Percentiles rank a stretch among this genome's conserved stretches.
These are phyloP conservation scores for Suillus ampliporus DNA, from an alignment of 768 basidiomycete species.

Conservation along the genomic window DNA sequence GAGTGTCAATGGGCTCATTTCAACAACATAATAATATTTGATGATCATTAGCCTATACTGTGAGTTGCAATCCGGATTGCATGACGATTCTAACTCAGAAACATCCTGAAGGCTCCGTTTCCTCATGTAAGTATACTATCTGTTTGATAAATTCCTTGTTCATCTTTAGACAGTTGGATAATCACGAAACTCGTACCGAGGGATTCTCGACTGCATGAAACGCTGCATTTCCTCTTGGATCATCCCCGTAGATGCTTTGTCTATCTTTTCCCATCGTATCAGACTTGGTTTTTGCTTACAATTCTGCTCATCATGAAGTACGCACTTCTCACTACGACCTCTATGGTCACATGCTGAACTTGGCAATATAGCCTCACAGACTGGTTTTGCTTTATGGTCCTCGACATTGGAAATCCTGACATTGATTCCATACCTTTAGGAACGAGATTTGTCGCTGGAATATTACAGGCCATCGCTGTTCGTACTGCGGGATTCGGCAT, in stretches of 20 bases:
- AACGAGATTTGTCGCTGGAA: slow-evolving; percentile 70
- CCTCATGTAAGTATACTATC: slow-evolving; percentile 64
- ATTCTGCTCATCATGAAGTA: slow-evolving; percentile 76
- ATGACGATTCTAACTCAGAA: background rate
- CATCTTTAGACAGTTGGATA: slow-evolving; percentile 64
- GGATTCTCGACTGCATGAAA: slow-evolving; percentile 70
- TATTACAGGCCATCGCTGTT: slow-evolving; percentile 82
- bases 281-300: slow-evolving; percentile 88
- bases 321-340: slow-evolving; percentile 25
- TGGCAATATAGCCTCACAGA: slow-evolving; percentile 63
- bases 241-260: slow-evolving; percentile 93
- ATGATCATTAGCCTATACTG: slow-evolving; percentile 76
- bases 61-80: slow-evolving; percentile 47
- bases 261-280: slow-evolving; percentile 90
- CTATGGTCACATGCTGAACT: background rate
- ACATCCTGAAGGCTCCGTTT: slow-evolving; percentile 67
- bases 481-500: slow-evolving; percentile 87
- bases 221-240: slow-evolving; percentile 89
- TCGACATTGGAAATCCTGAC: slow-evolving; percentile 81
- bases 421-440: slow-evolving; percentile 74
- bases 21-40: background rate
- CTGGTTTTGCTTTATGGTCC: slow-evolving; percentile 88
- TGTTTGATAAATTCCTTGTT: slow-evolving; percentile 11
- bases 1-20: slow-evolving; percentile 43
- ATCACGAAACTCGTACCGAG: slow-evolving; percentile 64